phyloP scores from a whole-genome alignment of 441 rosid genomes.

The Biscutella auriculata region DNA sequence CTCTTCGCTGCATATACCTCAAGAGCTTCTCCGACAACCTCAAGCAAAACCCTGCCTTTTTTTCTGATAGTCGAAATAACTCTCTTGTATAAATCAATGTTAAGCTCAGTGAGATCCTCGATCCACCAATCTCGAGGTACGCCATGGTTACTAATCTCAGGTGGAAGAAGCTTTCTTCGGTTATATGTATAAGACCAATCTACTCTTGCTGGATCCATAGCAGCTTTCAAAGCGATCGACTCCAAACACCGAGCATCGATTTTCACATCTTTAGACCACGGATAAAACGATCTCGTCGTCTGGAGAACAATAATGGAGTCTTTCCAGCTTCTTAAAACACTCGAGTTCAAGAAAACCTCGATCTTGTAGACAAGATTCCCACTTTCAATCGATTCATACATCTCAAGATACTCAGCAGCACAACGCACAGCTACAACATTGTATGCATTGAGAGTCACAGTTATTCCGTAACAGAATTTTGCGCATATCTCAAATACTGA shows the following conservation, averaged over 20 bases:
- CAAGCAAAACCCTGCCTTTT: slow-evolving; percentile 35
- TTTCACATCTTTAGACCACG: slow-evolving; percentile 48
- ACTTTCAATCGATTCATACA: slow-evolving; percentile 66
- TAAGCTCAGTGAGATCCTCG: slow-evolving; percentile 72
- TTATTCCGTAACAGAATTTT: slow-evolving; percentile 60
- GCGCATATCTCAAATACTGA: no score
- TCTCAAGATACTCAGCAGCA: slow-evolving; percentile 81
- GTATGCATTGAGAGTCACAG: slow-evolving; percentile 66
- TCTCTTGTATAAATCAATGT: slow-evolving; percentile 53
- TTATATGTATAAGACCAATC: slow-evolving; percentile 63
- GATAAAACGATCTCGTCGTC: slow-evolving; percentile 46
- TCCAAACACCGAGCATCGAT: slow-evolving; percentile 50
- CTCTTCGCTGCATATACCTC: slow-evolving; percentile 57
- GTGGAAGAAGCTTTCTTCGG: slow-evolving; percentile 48
- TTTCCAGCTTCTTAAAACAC: slow-evolving; percentile 82
- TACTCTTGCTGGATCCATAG: slow-evolving; percentile 52
- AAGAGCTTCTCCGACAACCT: slow-evolving; percentile 67
- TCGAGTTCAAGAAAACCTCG: slow-evolving; percentile 75
- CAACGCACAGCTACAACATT: slow-evolving; percentile 75
- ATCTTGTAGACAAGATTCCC: slow-evolving; percentile 78
- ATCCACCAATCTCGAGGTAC: slow-evolving; percentile 94
- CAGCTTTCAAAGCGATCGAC: slow-evolving; percentile 60
- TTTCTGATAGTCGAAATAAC: slow-evolving; percentile 45
- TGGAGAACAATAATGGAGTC: slow-evolving; percentile 76
- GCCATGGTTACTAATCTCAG: slow-evolving; percentile 17